Base-by-base conservation (phyloP, 768 basidiomycete species). In the Podaxis carcinomalis region DNA sequence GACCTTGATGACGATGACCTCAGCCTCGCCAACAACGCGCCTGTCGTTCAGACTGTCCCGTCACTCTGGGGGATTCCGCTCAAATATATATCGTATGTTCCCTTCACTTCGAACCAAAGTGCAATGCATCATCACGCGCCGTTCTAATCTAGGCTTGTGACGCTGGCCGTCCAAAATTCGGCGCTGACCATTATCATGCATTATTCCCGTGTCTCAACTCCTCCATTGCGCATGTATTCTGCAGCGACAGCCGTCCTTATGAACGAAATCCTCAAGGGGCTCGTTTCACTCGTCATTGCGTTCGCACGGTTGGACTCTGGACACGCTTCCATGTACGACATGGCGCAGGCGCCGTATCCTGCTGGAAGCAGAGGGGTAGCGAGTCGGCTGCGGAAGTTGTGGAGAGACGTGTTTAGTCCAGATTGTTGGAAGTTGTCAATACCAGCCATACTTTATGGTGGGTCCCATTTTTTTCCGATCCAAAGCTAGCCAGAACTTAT, bases 401-500 rank as follows among this genome's bases (percentile, higher is more conserved):
- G 75, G 53, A 80, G 81, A 62, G 89, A 91, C 61, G 80, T 97
- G 23, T 90, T 95, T 74, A 91, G 93, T 64, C 76, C 82, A 11
- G 96, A 98, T 74, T 97, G 96, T 73, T 97, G 95, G 94, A 98
- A 98, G 73, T 77, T 98, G 32, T 93, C 95, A 49, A 94, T 98
- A 69, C 96, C 96, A 23, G 95, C 96, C 55, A 91, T 97, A 69
- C 86, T 98, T 69, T 98, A 97, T 71, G 86, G 86, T 86, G 64
- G 44, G 35, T 47, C 36, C 42, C 40, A 35, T 49, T 10, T 19
- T 5, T 27, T 11, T 35, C 39, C 10, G 52, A 11, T 55, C 51
- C 13, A 23, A n/a, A 9, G 4, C 3, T 61, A 47, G 23, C 35
- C 4, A 7, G 23, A 59, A 25, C 59, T 55, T 19, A 61, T 19